Evolutionary conservation across 345 rosid genomes (phyloP), one percentile per base, ranked within the genome.

Genomic region (Gossypium herbaceum): DNA sequence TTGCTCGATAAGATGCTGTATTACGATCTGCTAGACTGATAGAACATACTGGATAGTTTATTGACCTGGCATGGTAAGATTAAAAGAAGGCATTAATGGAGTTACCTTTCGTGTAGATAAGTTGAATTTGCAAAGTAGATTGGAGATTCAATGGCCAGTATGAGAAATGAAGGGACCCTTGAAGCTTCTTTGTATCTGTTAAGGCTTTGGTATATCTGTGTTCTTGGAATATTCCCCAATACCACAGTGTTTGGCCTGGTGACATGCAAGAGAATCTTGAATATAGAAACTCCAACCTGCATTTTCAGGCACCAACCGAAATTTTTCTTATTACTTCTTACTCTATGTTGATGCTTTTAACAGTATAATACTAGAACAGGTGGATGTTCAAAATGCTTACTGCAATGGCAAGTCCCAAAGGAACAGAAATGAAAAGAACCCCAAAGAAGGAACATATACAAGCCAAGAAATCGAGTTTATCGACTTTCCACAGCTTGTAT

Each of bases 401-500:
- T 0, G 99, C 97, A 50, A 93, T 87, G 71, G 89, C 90, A 52
- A 96, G 92, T 41, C 99, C 99, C 22, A 90, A 75, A 22, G 94
- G 97, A 25, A 96, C 99, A 41, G 99, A 96, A 71, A 96, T 84
- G 84, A 93, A 88, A 74, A 96, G 97, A 51, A 96, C 98, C 0
- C 99, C 99, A 19, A 96, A 84, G 85, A 96, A 96, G 76, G 99
- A 88, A 77, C 87, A 88, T 72, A 87, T 2, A 59, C 98, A 93
- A 68, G 98, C 91, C 61, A 96, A 22, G 84, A 96, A 96, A 79
- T 96, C 99, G 20, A 96, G 92, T 77, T 96, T 93, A 86, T 96
- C 98, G 12, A 96, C 92, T 82, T 93, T 96, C 92, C 94, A 96
- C 71, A 93, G 71, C 61, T 68, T 81, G 77, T 76, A 78, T 39